These are phyloP conservation scores for Balansia obtecta DNA, from an alignment of 2,329 filamentous ascomycete genomes.

Conservation along the genomic window DNA sequence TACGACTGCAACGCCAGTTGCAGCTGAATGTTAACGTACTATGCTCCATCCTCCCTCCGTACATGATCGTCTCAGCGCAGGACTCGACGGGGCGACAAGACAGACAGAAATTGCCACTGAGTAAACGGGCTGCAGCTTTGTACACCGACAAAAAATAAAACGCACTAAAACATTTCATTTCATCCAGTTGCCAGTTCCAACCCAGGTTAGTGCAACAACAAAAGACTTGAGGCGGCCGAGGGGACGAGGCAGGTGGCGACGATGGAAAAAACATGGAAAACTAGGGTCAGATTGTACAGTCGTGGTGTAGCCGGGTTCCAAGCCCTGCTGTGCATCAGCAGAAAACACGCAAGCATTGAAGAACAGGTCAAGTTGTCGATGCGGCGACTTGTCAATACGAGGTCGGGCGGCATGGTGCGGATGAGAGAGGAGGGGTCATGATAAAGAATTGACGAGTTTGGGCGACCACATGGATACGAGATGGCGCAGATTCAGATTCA, in stretches of 20 bases:
- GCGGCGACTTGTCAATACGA: not conserved
- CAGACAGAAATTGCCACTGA: not conserved
- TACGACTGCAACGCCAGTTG: not conserved
- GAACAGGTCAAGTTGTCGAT: not conserved
- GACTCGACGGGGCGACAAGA: too few relatives aligned
- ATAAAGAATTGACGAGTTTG: not conserved
- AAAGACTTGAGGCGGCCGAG: not conserved
- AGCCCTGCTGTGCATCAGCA: not conserved
- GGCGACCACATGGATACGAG: too few relatives aligned
- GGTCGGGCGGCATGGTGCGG: not conserved
- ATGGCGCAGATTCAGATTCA: too few relatives aligned
- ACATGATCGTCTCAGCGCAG: too few relatives aligned
- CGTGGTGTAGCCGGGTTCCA: not conserved
- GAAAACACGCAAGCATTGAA: not conserved
- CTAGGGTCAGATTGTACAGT: too few relatives aligned
- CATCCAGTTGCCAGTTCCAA: too few relatives aligned
- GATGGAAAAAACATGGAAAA: too few relatives aligned
- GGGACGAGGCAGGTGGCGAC: too few relatives aligned
- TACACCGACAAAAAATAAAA: not conserved
- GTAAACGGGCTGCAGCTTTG: not conserved
- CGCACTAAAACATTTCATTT: too few relatives aligned
- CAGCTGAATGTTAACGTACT: too few relatives aligned
- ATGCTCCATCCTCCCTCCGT: too few relatives aligned
- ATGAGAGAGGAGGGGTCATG: not conserved
- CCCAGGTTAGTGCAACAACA: not conserved